These are phyloP conservation scores for Holtermannia corniformis DNA, from an alignment of 768 basidiomycete species.

Conservation along the genomic window DNA sequence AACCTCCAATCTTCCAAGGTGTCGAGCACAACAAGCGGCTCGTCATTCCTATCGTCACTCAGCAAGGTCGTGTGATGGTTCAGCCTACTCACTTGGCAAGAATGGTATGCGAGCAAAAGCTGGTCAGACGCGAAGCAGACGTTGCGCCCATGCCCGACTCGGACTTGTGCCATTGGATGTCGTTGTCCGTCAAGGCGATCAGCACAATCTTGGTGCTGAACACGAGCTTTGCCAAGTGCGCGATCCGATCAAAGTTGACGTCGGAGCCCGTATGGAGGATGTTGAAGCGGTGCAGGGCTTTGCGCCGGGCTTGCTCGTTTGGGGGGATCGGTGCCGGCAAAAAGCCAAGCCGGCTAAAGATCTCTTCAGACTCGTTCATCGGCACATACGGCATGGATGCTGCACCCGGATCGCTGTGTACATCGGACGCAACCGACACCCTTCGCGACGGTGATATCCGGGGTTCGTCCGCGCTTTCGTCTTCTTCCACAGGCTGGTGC, in stretches of 20 bases:
- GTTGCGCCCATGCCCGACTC: constrained; percentile 52
- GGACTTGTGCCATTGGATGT: constrained; percentile 83
- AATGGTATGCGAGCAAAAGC: constrained; percentile 77
- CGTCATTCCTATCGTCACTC: constrained; percentile 46
- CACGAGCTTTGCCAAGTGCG: constrained; percentile 82
- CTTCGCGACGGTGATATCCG: not conserved
- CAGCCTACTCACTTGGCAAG: constrained; percentile 57
- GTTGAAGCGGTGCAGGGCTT: constrained; percentile 84
- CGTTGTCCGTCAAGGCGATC: constrained; percentile 73
- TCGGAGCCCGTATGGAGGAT: constrained; percentile 80
- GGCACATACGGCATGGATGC: not conserved
- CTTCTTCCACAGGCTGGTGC: constrained; percentile 5
- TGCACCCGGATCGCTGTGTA: constrained; percentile 1
- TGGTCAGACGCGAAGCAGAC: constrained; percentile 51
- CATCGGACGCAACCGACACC: not conserved
- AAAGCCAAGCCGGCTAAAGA: constrained; percentile 39
- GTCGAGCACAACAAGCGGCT: constrained; percentile 79
- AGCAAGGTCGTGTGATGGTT: not conserved
- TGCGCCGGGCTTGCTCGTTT: constrained; percentile 68
- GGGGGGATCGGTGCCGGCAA: constrained; percentile 73
- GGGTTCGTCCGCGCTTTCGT: constrained; percentile 1
- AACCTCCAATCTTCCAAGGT: constrained; percentile 79
- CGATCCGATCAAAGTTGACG: constrained; percentile 85
- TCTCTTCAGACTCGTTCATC: constrained; percentile 13
- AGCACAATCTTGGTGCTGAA: constrained; percentile 79